phyloP scores from a whole-genome alignment of 169 alveolate genomes.

The Cryptosporidium bovis region DNA sequence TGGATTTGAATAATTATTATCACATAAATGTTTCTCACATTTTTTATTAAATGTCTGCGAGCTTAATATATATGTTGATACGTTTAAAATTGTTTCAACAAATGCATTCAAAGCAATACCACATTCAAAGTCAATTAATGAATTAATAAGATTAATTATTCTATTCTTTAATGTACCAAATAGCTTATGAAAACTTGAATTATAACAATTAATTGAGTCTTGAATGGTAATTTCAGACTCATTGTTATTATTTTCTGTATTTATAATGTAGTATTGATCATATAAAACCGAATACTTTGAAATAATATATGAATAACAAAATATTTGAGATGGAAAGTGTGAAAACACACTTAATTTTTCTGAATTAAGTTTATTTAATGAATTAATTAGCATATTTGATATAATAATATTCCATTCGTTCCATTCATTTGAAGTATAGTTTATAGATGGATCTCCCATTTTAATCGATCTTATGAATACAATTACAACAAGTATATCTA shows the following conservation, averaged over 20 bases:
- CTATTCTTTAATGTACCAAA: constrained; percentile 14
- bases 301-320: background rate
- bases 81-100: constrained; percentile 17
- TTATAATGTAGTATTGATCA: constrained; percentile 21
- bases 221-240: background rate
- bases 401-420: constrained; percentile 21
- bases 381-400: constrained; percentile 6
- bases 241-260: background rate
- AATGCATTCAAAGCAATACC: constrained; percentile 3
- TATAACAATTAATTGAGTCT: background rate
- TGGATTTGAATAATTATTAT: background rate
- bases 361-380: background rate
- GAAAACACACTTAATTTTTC: background rate
- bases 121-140: constrained; percentile 17
- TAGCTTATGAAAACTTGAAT: constrained; percentile 10
- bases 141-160: constrained; percentile 2
- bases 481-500: constrained; percentile 5
- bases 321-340: constrained; percentile 1
- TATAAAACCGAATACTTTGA: constrained; percentile 13
- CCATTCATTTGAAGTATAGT: constrained; percentile 33
- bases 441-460: constrained; percentile 45
- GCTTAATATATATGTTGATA: constrained; percentile 21
- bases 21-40: background rate
- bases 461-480: constrained; percentile 11
- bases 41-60: constrained; percentile 13